Conservation (phyloP, 768 basidiomycete genomes). For the Rhodosporidiobolus sp. region DNA sequence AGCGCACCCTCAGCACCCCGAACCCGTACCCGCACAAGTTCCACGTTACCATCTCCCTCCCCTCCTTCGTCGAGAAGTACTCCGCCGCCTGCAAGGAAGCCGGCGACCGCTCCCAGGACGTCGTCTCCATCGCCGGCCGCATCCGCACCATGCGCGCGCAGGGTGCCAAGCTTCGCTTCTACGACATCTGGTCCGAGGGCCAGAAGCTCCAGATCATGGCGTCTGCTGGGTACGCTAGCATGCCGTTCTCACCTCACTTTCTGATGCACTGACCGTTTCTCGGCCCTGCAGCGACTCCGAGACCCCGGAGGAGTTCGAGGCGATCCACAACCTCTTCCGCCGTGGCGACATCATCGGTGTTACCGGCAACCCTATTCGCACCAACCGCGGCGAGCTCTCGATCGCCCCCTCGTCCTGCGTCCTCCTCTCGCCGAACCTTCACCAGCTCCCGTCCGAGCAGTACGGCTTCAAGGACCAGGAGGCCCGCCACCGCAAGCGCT, state of each 20-base stretch:
- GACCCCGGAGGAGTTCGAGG: slow-evolving; percentile 57
- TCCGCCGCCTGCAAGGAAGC: slow-evolving; percentile 52
- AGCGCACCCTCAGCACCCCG: slow-evolving; percentile 53
- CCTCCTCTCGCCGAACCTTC: slow-evolving; percentile 91
- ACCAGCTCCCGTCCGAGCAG: slow-evolving; percentile 87
- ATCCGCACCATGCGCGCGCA: slow-evolving; percentile 84
- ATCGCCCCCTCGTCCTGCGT: slow-evolving; percentile 75
- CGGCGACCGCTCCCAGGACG: slow-evolving; percentile 56
- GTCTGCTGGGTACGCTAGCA: slow-evolving; percentile 66
- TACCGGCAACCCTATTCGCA: slow-evolving; percentile 79
- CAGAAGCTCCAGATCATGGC: slow-evolving; percentile 94
- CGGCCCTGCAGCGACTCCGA: slow-evolving; percentile 45
- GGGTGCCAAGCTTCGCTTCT: slow-evolving; percentile 82
- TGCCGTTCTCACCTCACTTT: not conserved
- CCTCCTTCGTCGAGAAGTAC: slow-evolving; percentile 69
- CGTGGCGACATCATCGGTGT: slow-evolving; percentile 97
- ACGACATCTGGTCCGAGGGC: slow-evolving; percentile 90
- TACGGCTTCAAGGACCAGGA: slow-evolving; percentile 97
- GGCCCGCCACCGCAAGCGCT: slow-evolving; percentile 95
- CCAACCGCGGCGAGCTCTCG: slow-evolving; percentile 92
- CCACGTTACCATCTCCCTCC: slow-evolving; percentile 73
- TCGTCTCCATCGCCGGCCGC: slow-evolving; percentile 76
- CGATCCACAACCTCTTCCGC: slow-evolving; percentile 78
- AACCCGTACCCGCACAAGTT: slow-evolving; percentile 99
- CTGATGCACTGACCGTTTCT: not conserved